Conservation (phyloP, 2,329 filamentous ascomycete species). For the Cercospora beticola region DNA sequence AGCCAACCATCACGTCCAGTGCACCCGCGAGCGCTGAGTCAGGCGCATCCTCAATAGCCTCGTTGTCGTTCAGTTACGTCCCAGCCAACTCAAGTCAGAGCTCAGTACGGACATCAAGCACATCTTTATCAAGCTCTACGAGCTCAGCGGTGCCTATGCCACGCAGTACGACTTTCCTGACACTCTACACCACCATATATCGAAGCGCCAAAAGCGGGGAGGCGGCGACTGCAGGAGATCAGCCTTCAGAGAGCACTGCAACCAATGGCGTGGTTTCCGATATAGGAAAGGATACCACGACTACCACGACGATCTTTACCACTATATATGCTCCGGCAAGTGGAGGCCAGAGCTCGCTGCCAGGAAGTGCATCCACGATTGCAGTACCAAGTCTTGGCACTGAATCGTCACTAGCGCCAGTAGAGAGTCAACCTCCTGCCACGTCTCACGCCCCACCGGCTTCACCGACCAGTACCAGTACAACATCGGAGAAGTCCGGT, state of each 20-base stretch:
- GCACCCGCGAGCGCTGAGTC: neutral
- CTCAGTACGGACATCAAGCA: neutral
- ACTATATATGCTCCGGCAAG: neutral
- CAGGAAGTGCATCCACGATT: neutral
- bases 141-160: neutral
- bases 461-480: neutral
- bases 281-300: neutral
- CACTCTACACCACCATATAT: slow-evolving; percentile 27
- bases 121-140: neutral
- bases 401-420: neutral
- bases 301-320: neutral
- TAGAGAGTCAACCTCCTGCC: neutral
- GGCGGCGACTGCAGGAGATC: neutral
- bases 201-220: slow-evolving; percentile 9
- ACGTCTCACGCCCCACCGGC: neutral
- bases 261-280: neutral
- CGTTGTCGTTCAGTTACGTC: neutral
- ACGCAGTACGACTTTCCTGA: slow-evolving; percentile 25
- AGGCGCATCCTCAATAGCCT: neutral
- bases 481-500: neutral
- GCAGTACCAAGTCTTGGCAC: neutral
- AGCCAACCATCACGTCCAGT: neutral
- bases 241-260: neutral
- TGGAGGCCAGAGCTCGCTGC: neutral
- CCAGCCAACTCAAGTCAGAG: neutral